Percentiles rank a stretch among this genome's conserved stretches.
Evolutionary conservation across 257 asterid species (phyloP).

Genomic region (Prunella vulgaris): DNA sequence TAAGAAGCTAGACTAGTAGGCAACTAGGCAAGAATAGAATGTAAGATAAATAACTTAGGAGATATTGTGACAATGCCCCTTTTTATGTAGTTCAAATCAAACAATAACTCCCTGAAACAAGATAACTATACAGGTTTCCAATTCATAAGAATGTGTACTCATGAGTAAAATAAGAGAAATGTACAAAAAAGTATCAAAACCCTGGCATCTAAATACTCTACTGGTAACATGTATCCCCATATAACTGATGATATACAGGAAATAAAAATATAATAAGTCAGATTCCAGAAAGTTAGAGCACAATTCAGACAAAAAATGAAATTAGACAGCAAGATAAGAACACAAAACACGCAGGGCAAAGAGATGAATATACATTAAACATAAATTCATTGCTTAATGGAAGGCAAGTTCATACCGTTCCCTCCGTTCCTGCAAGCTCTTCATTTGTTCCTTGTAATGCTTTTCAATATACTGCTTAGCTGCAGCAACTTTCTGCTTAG

Average conservation of each 20-base stretch:
- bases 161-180: neutral
- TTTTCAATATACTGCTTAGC: slow-evolving; percentile 96
- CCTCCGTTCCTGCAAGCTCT: slow-evolving; percentile 85
- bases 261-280: slow-evolving; percentile 5
- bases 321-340: neutral
- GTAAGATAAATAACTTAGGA: neutral
- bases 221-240: neutral
- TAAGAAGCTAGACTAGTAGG: neutral
- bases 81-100: neutral
- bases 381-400: neutral
- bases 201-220: neutral
- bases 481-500: slow-evolving; percentile 92
- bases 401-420: slow-evolving; percentile 58
- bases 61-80: neutral
- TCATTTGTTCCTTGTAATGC: slow-evolving; percentile 98
- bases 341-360: neutral
- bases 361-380: slow-evolving; percentile 12
- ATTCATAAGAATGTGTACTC: slow-evolving; percentile 1
- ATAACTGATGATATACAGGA: neutral
- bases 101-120: slow-evolving; percentile 1
- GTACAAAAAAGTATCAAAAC: neutral
- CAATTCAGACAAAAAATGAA: slow-evolving; percentile 5
- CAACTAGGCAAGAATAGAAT: neutral
- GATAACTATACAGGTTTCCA: neutral
- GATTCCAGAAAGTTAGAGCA: neutral